These are phyloP conservation scores for Epipyxis sp. DNA, from an alignment of 108 stramenopile genomes.

Conservation along the genomic window DNA sequence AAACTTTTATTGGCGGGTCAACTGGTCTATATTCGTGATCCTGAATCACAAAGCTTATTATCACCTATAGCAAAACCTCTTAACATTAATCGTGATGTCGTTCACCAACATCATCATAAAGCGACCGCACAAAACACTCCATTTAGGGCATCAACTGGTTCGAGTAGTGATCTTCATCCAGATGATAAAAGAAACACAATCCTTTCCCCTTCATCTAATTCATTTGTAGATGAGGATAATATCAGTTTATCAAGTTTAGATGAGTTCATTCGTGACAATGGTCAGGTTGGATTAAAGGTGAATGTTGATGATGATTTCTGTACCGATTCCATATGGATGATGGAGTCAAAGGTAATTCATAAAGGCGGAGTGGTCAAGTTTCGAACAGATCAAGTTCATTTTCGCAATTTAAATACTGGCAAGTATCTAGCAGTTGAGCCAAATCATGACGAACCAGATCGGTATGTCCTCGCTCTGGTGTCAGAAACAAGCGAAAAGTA, in stretches of 20 bases:
- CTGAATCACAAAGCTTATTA: not conserved
- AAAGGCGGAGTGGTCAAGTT: not conserved
- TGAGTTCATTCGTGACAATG: slow-evolving; percentile 3
- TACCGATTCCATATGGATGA: slow-evolving; percentile 6
- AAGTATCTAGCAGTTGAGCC: slow-evolving; percentile 24
- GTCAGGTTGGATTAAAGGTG: not conserved
- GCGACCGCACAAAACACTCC: not conserved
- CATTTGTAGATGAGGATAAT: slow-evolving; percentile 7
- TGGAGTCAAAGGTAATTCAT: not conserved
- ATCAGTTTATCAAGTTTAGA: not conserved
- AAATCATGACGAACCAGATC: not conserved
- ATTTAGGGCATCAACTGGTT: not conserved
- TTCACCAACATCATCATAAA: not conserved
- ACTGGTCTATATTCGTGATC: slow-evolving; percentile 17
- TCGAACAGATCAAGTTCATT: slow-evolving; percentile 10
- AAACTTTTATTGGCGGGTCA: slow-evolving; percentile 6
- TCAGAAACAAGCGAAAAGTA: not conserved
- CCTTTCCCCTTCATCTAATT: too few species aligned
- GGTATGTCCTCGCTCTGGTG: not conserved
- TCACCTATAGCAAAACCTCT: not conserved
- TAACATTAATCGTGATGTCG: not conserved
- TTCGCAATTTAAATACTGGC: slow-evolving; percentile 37
- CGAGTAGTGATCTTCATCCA: too few species aligned
- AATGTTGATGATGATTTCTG: not conserved
- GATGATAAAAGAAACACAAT: not conserved